Conservation (phyloP, 2,329 filamentous ascomycete species). For the Fusarium solani-melongenae region DNA sequence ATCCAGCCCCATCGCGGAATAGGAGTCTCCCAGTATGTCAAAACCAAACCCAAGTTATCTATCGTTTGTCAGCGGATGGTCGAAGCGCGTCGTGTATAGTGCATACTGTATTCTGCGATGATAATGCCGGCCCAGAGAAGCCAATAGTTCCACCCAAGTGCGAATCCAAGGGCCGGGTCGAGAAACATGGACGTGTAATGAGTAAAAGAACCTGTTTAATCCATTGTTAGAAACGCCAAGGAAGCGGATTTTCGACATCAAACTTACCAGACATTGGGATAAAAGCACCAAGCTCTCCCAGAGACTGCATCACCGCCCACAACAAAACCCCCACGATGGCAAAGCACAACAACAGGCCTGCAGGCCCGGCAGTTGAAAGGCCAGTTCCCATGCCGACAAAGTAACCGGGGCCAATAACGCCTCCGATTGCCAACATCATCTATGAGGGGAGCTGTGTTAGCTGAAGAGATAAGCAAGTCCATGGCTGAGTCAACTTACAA, state of each 20-base stretch:
- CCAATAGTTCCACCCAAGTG: background rate
- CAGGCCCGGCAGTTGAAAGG: slow-evolving; percentile 13
- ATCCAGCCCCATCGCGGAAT: background rate
- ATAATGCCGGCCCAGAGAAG: background rate
- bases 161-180: background rate
- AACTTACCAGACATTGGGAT: background rate
- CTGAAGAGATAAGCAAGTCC: background rate
- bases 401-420: slow-evolving; percentile 21
- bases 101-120: background rate
- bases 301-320: slow-evolving; percentile 9
- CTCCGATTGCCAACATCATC: slow-evolving; percentile 24
- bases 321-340: slow-evolving; percentile 5
- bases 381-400: slow-evolving; percentile 24
- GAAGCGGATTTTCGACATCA: fast-evolving
- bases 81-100: fast-evolving
- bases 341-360: slow-evolving; percentile 8
- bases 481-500: background rate
- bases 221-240: background rate
- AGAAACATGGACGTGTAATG: background rate
- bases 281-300: background rate
- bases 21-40: background rate
- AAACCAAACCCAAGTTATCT: background rate
- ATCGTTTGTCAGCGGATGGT: background rate
- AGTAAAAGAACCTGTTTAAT: background rate
- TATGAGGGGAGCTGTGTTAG: background rate